Evolutionary conservation across 208 protist species (phyloP).

Genomic region (Endotrypanum monterogeii): DNA sequence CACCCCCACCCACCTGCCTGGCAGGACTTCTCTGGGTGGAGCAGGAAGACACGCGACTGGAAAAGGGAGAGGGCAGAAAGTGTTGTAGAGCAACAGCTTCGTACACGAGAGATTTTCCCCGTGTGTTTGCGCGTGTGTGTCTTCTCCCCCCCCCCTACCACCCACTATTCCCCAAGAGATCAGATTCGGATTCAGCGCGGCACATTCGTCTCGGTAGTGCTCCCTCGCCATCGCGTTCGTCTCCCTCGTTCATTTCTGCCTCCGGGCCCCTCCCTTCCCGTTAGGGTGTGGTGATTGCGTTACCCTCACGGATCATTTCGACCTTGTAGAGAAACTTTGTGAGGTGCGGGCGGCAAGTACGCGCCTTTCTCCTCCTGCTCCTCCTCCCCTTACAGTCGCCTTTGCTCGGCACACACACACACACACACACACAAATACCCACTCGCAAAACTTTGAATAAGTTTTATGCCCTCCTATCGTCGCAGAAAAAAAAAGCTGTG

Average conservation of each 20-base stretch:
- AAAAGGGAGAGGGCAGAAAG: background rate
- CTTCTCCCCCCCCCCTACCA: background rate
- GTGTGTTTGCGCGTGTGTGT: background rate
- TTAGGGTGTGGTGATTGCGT: too few species aligned
- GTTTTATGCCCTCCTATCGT: conserved; percentile 5
- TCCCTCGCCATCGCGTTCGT: too few species aligned
- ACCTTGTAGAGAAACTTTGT: too few species aligned
- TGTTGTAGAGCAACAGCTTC: background rate
- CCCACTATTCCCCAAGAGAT: background rate
- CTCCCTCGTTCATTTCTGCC: too few species aligned
- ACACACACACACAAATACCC: background rate
- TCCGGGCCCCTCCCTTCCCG: too few species aligned
- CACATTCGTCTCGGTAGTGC: too few species aligned
- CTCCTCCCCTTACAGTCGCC: background rate
- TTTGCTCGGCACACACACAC: background rate
- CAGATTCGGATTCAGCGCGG: too few species aligned
- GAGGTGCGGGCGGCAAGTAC: too few species aligned
- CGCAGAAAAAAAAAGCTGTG: conserved; percentile 2
- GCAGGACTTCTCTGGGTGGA: background rate
- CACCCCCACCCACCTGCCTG: background rate
- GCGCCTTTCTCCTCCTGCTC: too few species aligned
- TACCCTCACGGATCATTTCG: too few species aligned
- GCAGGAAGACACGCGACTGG: background rate
- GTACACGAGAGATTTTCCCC: background rate
- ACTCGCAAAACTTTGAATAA: background rate